phyloP scores from a whole-genome alignment of 176 grass and related monocot genomes.

The Oryza longistaminata region DNA sequence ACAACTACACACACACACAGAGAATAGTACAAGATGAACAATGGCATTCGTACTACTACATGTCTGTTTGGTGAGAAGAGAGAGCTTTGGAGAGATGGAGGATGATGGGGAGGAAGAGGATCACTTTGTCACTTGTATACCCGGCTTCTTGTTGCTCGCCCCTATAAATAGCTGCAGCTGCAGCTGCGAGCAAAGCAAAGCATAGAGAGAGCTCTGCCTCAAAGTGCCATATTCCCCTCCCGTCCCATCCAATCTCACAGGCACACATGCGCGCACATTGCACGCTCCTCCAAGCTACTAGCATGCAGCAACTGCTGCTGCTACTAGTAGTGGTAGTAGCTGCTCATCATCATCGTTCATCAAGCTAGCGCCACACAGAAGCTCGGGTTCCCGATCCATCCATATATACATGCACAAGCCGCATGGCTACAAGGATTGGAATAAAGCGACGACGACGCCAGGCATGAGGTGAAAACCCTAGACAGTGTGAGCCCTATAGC shows the following conservation, averaged over 20 bases:
- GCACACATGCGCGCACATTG: slow-evolving; percentile 41
- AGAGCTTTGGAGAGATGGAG: background rate
- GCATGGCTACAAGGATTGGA: slow-evolving; percentile 32
- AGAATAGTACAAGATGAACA: background rate
- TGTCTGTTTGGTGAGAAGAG: background rate
- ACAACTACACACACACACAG: background rate
- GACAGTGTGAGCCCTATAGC: slow-evolving; percentile 26
- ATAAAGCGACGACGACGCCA: slow-evolving; percentile 23
- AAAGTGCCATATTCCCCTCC: slow-evolving; percentile 16
- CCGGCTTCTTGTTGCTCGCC: background rate
- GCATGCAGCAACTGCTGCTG: background rate
- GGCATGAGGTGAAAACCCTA: slow-evolving; percentile 48
- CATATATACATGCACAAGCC: slow-evolving; percentile 40
- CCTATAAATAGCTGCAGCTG: slow-evolving; percentile 28
- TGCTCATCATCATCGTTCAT: no score
- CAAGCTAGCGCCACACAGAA: background rate
- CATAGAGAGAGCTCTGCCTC: background rate
- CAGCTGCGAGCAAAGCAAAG: background rate
- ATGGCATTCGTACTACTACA: background rate
- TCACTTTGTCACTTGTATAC: no score
- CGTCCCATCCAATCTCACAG: background rate
- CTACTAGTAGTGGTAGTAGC: no score
- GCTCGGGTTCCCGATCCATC: slow-evolving; percentile 16
- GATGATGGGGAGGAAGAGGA: background rate
- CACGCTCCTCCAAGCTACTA: slow-evolving; percentile 41